Evolutionary conservation across 495 filamentous ascomycete genomes (phyloP).

Genomic region (Podospora pseudopauciseta): DNA sequence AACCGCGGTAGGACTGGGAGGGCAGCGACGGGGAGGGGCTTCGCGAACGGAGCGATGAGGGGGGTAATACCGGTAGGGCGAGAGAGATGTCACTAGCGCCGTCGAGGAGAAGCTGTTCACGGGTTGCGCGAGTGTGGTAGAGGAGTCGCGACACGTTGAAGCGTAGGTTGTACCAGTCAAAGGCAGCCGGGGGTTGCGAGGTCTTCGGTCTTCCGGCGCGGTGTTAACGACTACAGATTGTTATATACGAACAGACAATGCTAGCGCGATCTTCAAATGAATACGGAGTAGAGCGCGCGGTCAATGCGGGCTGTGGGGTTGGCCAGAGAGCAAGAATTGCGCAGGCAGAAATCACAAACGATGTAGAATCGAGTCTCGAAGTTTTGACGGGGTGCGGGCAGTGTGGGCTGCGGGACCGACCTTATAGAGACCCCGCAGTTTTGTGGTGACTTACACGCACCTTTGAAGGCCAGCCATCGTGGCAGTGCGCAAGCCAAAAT

Average conservation of each 20-base stretch:
- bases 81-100: not conserved
- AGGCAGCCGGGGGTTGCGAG: not conserved
- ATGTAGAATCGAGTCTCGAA: not conserved
- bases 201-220: not conserved
- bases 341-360: not conserved
- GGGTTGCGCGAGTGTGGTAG: not conserved
- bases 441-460: not conserved
- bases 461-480: not conserved
- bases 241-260: not conserved
- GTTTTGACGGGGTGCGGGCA: not conserved
- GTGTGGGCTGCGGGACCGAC: not conserved
- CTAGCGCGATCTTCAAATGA: not conserved
- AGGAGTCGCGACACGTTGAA: not conserved
- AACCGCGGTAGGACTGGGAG: not conserved
- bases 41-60: not conserved
- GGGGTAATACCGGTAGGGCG: not conserved
- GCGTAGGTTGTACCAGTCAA: not conserved
- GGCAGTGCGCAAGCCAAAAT: constrained; percentile 8
- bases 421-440: constrained; percentile 9
- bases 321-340: not conserved
- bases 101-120: not conserved
- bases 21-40: not conserved
- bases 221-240: not conserved
- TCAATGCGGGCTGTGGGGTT: not conserved
- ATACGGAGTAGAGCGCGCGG: no score